phyloP scores from a whole-genome alignment of 352 stramenopile species.

The Discostella stelligera region DNA sequence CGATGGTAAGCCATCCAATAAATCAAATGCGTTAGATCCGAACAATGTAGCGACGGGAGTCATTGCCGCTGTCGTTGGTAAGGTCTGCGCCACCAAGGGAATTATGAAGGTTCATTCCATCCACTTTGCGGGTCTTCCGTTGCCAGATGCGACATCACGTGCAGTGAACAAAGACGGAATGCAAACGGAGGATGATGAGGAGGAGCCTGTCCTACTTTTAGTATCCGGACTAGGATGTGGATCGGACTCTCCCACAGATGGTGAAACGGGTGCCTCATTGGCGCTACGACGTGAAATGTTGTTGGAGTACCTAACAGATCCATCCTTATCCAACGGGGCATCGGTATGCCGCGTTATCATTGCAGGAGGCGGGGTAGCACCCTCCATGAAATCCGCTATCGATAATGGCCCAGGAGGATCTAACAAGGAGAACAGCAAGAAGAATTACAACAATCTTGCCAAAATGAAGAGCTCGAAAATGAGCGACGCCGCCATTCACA shows the following conservation, averaged over 20 bases:
- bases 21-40: conserved; percentile 18
- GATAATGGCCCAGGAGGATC: neutral
- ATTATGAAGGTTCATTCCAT: conserved; percentile 60
- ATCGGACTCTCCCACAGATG: conserved; percentile 27
- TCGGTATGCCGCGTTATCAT: conserved; percentile 56
- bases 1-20: conserved; percentile 1
- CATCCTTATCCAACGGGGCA: conserved; percentile 40
- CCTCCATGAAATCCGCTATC: conserved; percentile 6
- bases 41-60: conserved; percentile 63
- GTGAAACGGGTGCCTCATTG: conserved; percentile 38
- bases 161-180: conserved; percentile 1
- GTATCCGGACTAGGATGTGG: conserved; percentile 67
- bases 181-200: neutral
- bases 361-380: conserved; percentile 39
- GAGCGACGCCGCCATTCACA: conserved; percentile 17
- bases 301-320: conserved; percentile 60
- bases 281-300: conserved; percentile 70
- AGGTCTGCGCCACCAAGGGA: conserved; percentile 48
- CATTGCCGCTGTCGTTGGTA: conserved; percentile 61
- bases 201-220: conserved; percentile 56
- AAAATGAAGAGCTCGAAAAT: conserved; percentile 24
- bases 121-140: conserved; percentile 35
- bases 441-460: conserved; percentile 19
- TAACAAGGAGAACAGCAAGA: conserved; percentile 25
- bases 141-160: neutral